Conservation (phyloP, 2,329 filamentous ascomycete genomes). For the Aspergillus sojae region DNA sequence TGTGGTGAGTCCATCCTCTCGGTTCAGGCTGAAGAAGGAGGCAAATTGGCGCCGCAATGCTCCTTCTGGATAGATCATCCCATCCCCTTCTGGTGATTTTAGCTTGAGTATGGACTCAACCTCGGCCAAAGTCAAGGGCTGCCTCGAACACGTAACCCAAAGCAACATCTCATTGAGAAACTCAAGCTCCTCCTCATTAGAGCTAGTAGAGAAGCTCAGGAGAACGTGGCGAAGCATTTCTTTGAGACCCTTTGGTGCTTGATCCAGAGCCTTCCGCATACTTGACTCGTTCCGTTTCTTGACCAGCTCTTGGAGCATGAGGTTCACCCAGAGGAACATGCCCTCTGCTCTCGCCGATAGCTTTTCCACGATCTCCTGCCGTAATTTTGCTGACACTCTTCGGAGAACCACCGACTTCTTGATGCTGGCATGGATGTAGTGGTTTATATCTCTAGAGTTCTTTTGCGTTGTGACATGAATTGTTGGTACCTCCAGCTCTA, state of each 20-base stretch:
- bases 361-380: conserved; percentile 41
- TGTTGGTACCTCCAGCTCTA: conserved; percentile 40
- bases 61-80: conserved; percentile 41
- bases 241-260: conserved; percentile 49
- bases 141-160: conserved; percentile 52
- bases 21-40: conserved; percentile 51
- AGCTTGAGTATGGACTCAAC: conserved; percentile 50
- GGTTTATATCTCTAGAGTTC: conserved; percentile 46
- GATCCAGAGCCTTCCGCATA: conserved; percentile 48
- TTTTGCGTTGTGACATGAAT: conserved; percentile 50
- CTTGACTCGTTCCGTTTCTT: conserved; percentile 44
- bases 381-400: conserved; percentile 32
- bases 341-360: conserved; percentile 50
- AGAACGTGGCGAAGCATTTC: conserved; percentile 49
- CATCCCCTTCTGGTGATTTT: conserved; percentile 43
- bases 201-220: conserved; percentile 36
- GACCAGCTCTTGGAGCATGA: conserved; percentile 54
- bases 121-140: conserved; percentile 48
- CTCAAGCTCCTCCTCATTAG: conserved; percentile 36
- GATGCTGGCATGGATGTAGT: conserved; percentile 48
- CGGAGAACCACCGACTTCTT: conserved; percentile 42
- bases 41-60: conserved; percentile 49
- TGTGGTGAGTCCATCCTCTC: conserved; percentile 43
- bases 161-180: conserved; percentile 53
- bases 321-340: conserved; percentile 54